A percentile compares a stretch with the other conserved stretches of the same genome.
Conservation (phyloP, 2,329 filamentous ascomycete genomes). For the Zasmidium angulare region DNA sequence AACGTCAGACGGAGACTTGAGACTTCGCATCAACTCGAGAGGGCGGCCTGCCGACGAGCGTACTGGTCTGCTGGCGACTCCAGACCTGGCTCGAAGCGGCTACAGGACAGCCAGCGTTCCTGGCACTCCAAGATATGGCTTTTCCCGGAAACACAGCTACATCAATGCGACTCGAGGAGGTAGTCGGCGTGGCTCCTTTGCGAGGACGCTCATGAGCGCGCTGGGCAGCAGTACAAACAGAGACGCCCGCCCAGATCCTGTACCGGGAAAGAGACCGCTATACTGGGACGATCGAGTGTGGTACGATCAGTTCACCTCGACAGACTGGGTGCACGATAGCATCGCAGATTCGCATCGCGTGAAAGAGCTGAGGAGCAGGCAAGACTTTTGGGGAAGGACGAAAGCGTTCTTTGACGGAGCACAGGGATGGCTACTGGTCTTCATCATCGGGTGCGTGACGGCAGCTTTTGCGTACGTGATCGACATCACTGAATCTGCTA, state of each 20-base stretch:
- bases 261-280: conserved; percentile 65
- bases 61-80: conserved; percentile 46
- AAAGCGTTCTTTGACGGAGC: conserved; percentile 77
- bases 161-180: conserved; percentile 24
- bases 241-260: conserved; percentile 37
- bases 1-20: conserved; percentile 37
- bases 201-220: conserved; percentile 28
- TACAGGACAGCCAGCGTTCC: conserved; percentile 27
- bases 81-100: conserved; percentile 27
- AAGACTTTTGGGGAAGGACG: conserved; percentile 79
- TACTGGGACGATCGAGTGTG: conserved; percentile 85
- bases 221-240: conserved; percentile 20
- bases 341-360: conserved; percentile 91
- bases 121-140: conserved; percentile 28
- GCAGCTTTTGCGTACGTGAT: conserved; percentile 85
- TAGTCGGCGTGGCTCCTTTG: conserved; percentile 52
- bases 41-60: conserved; percentile 43
- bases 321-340: conserved; percentile 97
- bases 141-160: conserved; percentile 36
- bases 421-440: conserved; percentile 93
- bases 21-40: conserved; percentile 29
- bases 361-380: conserved; percentile 76
- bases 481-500: conserved; percentile 77
- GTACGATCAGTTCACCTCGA: conserved; percentile 98
- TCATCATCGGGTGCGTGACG: conserved; percentile 81